phyloP scores from a whole-genome alignment of 1,139 yeast species.

The Pichia sp. region DNA sequence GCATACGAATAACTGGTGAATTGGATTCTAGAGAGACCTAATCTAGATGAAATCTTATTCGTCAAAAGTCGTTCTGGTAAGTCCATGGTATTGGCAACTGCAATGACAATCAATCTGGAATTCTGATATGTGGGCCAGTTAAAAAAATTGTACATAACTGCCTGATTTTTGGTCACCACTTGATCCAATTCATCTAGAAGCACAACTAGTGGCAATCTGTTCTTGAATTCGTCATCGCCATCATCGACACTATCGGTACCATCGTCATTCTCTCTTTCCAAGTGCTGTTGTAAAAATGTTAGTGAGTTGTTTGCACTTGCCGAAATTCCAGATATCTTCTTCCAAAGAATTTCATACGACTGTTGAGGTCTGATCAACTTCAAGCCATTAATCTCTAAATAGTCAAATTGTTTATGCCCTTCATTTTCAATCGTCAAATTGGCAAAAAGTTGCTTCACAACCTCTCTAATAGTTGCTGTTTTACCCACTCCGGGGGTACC shows the following conservation, averaged over 20 bases:
- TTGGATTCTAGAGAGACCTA: slow-evolving; percentile 81
- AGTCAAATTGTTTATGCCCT: slow-evolving; percentile 56
- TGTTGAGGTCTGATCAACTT: slow-evolving; percentile 75
- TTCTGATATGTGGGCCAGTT: slow-evolving; percentile 90
- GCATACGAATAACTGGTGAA: slow-evolving; percentile 83
- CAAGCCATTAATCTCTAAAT: slow-evolving; percentile 84
- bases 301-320: slow-evolving; percentile 62
- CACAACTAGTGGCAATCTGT: slow-evolving; percentile 57
- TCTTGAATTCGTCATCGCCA: background rate
- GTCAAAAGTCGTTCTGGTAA: slow-evolving; percentile 84
- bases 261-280: slow-evolving; percentile 20
- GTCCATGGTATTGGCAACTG: slow-evolving; percentile 97
- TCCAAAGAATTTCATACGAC: slow-evolving; percentile 84
- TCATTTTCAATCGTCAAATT: slow-evolving; percentile 31
- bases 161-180: slow-evolving; percentile 75
- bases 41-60: slow-evolving; percentile 83
- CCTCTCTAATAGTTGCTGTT: slow-evolving; percentile 89
- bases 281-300: slow-evolving; percentile 46
- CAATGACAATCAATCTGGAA: slow-evolving; percentile 79
- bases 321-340: slow-evolving; percentile 55
- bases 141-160: slow-evolving; percentile 90
- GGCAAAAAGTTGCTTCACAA: slow-evolving; percentile 53
- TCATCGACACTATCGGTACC: slow-evolving; percentile 5
- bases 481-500: slow-evolving; percentile 99
- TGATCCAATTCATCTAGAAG: slow-evolving; percentile 92